These are phyloP conservation scores for Trichosporon coremiiforme DNA, from an alignment of 1,284 basidiomycete genomes.

Conservation along the genomic window DNA sequence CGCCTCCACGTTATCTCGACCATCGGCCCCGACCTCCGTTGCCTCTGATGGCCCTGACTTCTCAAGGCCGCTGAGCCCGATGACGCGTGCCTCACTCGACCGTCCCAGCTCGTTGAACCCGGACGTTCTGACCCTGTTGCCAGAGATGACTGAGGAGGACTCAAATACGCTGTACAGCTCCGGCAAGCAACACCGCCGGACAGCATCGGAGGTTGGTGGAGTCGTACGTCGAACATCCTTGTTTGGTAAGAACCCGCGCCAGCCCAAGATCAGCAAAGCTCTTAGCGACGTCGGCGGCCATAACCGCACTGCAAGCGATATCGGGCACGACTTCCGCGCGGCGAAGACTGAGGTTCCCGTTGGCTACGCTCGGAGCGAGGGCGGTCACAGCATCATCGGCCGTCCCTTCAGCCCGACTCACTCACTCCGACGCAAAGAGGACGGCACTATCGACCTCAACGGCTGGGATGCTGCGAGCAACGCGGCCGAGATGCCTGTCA, in stretches of 20 bases:
- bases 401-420: conserved; percentile 11
- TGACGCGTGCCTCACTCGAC: conserved; percentile 33
- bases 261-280: not conserved
- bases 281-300: conserved; percentile 6
- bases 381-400: conserved; percentile 15
- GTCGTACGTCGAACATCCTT: not conserved
- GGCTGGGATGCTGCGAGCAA: conserved; percentile 13
- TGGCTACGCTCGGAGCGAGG: conserved; percentile 17
- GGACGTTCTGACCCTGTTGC: conserved; percentile 51
- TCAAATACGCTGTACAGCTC: conserved; percentile 32
- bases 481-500: conserved; percentile 26
- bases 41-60: not conserved
- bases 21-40: not conserved
- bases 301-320: not conserved
- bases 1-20: not conserved
- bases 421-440: conserved; percentile 16
- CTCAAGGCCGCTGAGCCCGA: not conserved
- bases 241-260: not conserved
- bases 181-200: not conserved
- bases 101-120: conserved; percentile 51
- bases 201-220: conserved; percentile 3
- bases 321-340: not conserved
- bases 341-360: not conserved
- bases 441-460: conserved; percentile 1
- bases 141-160: conserved; percentile 49